Conservation (phyloP, 2,329 filamentous ascomycete genomes). For the Fusarium udum region DNA sequence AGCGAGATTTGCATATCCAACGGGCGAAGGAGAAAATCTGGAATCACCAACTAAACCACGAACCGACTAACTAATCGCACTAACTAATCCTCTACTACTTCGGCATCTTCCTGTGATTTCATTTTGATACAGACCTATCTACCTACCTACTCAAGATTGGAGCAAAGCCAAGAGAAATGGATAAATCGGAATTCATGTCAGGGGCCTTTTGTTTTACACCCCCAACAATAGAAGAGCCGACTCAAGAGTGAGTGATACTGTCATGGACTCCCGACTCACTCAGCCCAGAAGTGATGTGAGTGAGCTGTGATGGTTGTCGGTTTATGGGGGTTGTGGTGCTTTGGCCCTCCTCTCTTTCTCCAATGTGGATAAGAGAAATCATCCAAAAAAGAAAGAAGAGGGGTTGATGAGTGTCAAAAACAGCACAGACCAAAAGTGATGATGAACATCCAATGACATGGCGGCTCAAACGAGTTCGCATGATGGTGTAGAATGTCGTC, state of each 20-base stretch:
- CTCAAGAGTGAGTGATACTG: neutral
- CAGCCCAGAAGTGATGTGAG: neutral
- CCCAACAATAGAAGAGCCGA: conserved; percentile 19
- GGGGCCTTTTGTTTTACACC: conserved; percentile 5
- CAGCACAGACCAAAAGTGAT: neutral
- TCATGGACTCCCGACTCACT: neutral
- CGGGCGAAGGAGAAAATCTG: conserved; percentile 3
- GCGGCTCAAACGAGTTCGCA: neutral
- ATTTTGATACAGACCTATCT: conserved; percentile 9
- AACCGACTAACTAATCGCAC: neutral
- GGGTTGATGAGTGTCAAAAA: neutral
- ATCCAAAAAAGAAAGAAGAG: neutral
- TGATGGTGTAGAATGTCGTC: neutral
- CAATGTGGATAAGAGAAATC: conserved; percentile 2
- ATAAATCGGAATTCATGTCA: neutral
- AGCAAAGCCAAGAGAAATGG: conserved; percentile 3
- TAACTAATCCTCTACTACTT: neutral
- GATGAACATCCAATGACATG: neutral
- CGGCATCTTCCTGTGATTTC: conserved; percentile 21
- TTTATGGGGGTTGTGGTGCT: conserved; percentile 19
- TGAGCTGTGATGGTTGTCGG: conserved; percentile 1
- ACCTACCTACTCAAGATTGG: neutral
- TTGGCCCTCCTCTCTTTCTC: conserved; percentile 15
- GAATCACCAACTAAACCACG: conserved; percentile 9
- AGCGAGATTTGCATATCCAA: conserved; percentile 3